Base-by-base conservation (phyloP, 2,329 filamentous ascomycete species). In the Aureobasidium sp. region DNA sequence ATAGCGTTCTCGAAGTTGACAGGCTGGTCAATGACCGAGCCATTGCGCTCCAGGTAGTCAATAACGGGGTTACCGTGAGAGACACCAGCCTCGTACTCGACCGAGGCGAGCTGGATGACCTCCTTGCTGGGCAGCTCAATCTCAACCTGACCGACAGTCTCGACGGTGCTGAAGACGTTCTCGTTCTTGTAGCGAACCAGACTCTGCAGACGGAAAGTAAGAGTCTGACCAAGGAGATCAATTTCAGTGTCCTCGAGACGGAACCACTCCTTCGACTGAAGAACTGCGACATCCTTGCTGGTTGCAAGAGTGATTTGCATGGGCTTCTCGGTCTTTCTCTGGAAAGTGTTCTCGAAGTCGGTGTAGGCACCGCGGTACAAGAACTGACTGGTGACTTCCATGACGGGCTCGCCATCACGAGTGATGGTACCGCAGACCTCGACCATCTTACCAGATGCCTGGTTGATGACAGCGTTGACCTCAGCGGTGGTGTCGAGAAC, bases 301-400 rank as follows among this genome's bases (percentile, higher is more conserved):
- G 91, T 92, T 15, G 82, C 86, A 53, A 99, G 83, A 71, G 96
- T 89, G 32, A 99, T 81, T 77, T 99, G 90, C 82, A 97, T 94
- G 0, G 93, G 92, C 1, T 90, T 96, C 79, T 99, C 94, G 7
- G 87, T 85, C 83, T 97, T 97, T 73, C 94, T 89, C 78, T 97
- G 92, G 86, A 99, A 99, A 7, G 95, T 99, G 78, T 96, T 99
- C 78, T 97, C 89, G 69, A 86, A 99, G 75, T 99, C 95, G 61
- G 84, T 89, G 78, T 99, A 99, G 34, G 83, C 82, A 62, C 94
- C 94, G 54, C 95, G 88, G 81, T 99, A 99, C 70, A 99, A 76
- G 83, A 99, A 99, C 75, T 99, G 94, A 65, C 91, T 97, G 13
- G 92, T 97, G 34, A 99, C 94, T 73, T 99, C 91, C 94, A 99